Base-by-base conservation (phyloP, 139 green algal species). In the Marvania coccoides region DNA sequence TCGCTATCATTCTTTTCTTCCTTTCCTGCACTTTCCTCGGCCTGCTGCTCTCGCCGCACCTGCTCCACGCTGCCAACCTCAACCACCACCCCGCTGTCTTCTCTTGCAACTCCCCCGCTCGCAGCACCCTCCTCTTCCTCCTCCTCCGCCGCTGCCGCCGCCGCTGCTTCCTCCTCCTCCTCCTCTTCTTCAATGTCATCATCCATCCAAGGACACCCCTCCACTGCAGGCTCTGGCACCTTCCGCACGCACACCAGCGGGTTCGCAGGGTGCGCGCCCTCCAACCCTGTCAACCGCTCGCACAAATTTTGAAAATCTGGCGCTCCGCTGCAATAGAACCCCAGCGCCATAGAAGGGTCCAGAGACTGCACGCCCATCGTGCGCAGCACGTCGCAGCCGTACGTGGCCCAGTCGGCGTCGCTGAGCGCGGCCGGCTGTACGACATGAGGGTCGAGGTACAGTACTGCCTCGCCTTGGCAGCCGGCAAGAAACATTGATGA, bases 401-500 rank as follows among this genome's bases (percentile, higher is more conserved):
- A 85, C 15, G 47, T 80, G 42, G 31, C 47, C 14, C 58, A 48
- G 31, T 79, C 64, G 8, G 33, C 67, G 2, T 61, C 51, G 33
- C 39, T 53, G 60, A 28, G 33, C 28, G 67, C 71, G 12, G 67
- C 66, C 63, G 65, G 59, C 67, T 95, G 88, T 23, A 74, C 60
- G 23, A 87, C 72, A 55, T 96, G 89, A 1, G 89, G 89, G 70
- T 96, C 89, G 46, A 96, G 64, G 65, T 89, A 95, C 9, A 96
- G 23, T 45, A 95, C 51, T 13, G 64, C 39, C 6, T 74, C 72
- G 3, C 53, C 72, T 70, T 96, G 90, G 54, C 55, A 72, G 38
- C 91, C 91, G 3, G 95, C 61, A 47, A 97, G 88, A 71, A 90
- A 96, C n/a, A 94, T 73, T 3, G 84, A 94, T 47, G 83, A 80